Conservation (phyloP, 306 rosid genomes). For the Cucurbita argyrosperma region DNA sequence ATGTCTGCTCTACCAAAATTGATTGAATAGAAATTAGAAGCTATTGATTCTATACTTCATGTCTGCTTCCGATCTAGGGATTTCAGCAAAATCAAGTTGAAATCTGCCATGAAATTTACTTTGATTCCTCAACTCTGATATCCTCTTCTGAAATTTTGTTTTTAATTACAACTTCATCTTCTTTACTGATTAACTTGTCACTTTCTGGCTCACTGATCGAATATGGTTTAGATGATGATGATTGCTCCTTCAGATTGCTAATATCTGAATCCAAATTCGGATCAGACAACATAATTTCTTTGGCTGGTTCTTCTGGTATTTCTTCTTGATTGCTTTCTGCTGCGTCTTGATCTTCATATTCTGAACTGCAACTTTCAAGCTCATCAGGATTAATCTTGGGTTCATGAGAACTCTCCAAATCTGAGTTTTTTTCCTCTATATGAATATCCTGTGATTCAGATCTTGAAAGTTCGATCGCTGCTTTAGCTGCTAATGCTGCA, state of each 20-base stretch:
- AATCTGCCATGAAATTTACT: not conserved
- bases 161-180: not conserved
- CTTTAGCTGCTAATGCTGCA: constrained; percentile 81
- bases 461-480: constrained; percentile 64
- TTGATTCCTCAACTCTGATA: not conserved
- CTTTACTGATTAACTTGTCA: not conserved
- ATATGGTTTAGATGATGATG: not conserved
- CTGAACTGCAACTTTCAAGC: not conserved
- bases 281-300: not conserved
- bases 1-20: not conserved
- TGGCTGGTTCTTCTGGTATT: not conserved
- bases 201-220: not conserved
- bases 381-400: not conserved
- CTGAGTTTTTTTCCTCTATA: not conserved
- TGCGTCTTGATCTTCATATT: not conserved
- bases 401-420: not conserved
- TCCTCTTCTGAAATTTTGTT: not conserved
- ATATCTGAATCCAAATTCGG: not conserved
- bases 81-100: not conserved
- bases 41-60: not conserved
- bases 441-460: constrained; percentile 18
- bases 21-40: not conserved
- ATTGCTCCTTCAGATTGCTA: not conserved
- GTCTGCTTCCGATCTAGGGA: not conserved
- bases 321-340: constrained; percentile 2